phyloP scores from a whole-genome alignment of 495 filamentous ascomycete species.

The Lepraria neglecta region DNA sequence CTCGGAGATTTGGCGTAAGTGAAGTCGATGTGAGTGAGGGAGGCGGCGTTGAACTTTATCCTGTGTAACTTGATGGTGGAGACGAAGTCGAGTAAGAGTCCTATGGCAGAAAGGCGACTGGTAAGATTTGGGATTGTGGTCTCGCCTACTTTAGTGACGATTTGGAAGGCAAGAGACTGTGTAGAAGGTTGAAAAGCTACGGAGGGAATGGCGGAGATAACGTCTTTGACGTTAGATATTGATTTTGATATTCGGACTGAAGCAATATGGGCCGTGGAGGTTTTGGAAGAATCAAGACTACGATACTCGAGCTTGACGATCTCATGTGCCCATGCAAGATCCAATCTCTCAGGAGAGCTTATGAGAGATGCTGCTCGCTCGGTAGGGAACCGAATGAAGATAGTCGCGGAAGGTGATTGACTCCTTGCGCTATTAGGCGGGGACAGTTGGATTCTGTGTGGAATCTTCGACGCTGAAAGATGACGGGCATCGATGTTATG shows the following conservation, averaged over 20 bases:
- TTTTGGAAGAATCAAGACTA: conserved; percentile 31
- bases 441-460: conserved; percentile 29
- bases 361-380: conserved; percentile 30
- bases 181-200: conserved; percentile 50
- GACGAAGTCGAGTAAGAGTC: conserved; percentile 59
- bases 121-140: conserved; percentile 48
- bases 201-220: conserved; percentile 47
- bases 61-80: conserved; percentile 51
- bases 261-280: conserved; percentile 30
- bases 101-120: conserved; percentile 53
- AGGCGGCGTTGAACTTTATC: conserved; percentile 48
- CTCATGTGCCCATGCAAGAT: conserved; percentile 46
- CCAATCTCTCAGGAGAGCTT: conserved; percentile 21
- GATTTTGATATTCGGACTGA: conserved; percentile 38
- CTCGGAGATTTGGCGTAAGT: conserved; percentile 41
- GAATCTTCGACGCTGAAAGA: conserved; percentile 27
- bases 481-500: conserved; percentile 31
- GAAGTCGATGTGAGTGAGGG: conserved; percentile 57
- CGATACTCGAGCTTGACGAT: conserved; percentile 38
- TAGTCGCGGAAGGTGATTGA: conserved; percentile 38
- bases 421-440: conserved; percentile 27
- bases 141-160: conserved; percentile 52
- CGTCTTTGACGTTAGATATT: conserved; percentile 39
- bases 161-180: conserved; percentile 49
- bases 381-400: conserved; percentile 41